Evolutionary conservation across 2,329 filamentous ascomycete species (phyloP).

Genomic region (Penicillium sp.): DNA sequence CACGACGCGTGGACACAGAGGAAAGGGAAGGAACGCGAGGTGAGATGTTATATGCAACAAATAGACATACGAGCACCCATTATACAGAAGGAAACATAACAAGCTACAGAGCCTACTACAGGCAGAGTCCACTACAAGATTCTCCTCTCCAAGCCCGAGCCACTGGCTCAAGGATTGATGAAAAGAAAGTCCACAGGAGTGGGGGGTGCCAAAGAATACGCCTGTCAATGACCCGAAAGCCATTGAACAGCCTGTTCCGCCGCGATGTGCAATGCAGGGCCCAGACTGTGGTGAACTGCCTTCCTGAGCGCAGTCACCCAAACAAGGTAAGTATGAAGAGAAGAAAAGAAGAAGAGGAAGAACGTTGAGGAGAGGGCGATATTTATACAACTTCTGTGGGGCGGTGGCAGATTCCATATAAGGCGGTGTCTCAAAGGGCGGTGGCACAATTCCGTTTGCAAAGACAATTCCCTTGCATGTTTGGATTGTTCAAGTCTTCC

Average conservation of each 20-base stretch:
- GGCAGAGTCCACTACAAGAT: too few species aligned
- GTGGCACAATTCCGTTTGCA: neutral
- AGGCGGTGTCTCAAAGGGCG: neutral
- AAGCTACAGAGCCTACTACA: too few species aligned
- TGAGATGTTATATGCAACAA: neutral
- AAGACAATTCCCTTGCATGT: too few species aligned
- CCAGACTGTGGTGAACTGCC: slow-evolving; percentile 46
- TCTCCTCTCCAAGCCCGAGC: neutral
- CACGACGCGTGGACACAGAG: neutral
- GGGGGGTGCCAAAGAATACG: slow-evolving; percentile 41
- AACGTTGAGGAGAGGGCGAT: neutral
- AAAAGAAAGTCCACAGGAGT: neutral
- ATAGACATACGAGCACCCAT: too few species aligned
- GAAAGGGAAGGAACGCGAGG: neutral
- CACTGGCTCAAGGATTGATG: neutral
- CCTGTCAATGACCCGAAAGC: slow-evolving; percentile 45
- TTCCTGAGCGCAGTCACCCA: slow-evolving; percentile 50
- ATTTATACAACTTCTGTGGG: neutral
- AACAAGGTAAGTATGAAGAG: slow-evolving; percentile 56
- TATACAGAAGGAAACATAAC: too few species aligned
- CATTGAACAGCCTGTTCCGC: slow-evolving; percentile 51
- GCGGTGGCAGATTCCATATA: neutral
- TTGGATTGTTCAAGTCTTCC: too few species aligned
- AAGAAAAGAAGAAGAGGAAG: slow-evolving; percentile 39
- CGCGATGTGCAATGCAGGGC: slow-evolving; percentile 60